Base-by-base conservation (phyloP, 1,284 basidiomycete genomes). In the Puccinia novopanici region DNA sequence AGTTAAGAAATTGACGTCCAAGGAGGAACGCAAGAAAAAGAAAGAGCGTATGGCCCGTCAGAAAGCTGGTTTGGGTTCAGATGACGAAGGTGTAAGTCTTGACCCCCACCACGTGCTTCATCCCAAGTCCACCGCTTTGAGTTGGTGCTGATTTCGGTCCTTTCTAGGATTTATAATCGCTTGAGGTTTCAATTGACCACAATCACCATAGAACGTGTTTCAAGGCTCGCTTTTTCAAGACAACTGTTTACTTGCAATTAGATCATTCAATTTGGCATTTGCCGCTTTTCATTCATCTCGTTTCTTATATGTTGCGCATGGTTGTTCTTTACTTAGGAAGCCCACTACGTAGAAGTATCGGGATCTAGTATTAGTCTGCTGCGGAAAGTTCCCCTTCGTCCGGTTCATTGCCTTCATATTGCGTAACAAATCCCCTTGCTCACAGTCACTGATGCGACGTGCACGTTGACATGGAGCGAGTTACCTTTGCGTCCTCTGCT, bases 21-120 rank as follows among this genome's bases (percentile, higher is more conserved):
- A 89, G 57, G 95, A 98, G 86, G 89, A 89, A 77, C 91, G 95
- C 82, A 97, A 97, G 84, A 86, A 86, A 84, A 97, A 96, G 93
- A 97, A 97, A 91, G 94, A 95, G 84, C 92, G 95, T 81, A 94
- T 97, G 87, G 93, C 82, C 13, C 55, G 72, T 30, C 54, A 65
- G 52, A 81, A 81, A 70, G 79, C 79, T 67, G 79, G 79, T 40
- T 50, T 80, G 55, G 79, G 70, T 22, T 74, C 71, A 34, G 79
- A 80, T 42, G 79, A 80, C 17, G 79, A 80, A 61, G 77, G 55
- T 45, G 76, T 78, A 61, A 59, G 76, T 78, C 6, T 22, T 67
- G 12, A 2, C n/a, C n/a, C 40, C 22, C 15, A n/a, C 42, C 40
- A 3, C n/a, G 27, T 27, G 19, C n/a, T 67, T 67, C 40, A 40